Evolutionary conservation across 768 basidiomycete species (phyloP), one percentile per base, ranked within the genome.

Genomic region (Hericium rajendrae): DNA sequence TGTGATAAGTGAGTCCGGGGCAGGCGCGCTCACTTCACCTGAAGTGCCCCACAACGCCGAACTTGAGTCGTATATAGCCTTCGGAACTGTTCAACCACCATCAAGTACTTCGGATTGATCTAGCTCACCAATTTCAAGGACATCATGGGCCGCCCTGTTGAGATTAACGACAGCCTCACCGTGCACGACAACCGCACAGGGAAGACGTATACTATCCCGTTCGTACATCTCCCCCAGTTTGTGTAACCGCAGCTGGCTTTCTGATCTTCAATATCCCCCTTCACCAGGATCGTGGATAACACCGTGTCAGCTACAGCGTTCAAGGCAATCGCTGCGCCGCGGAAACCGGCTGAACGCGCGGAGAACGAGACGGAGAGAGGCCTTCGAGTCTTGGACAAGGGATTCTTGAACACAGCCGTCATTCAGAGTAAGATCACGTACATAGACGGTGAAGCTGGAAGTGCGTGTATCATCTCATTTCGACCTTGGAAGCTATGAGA

Each of bases 321-420:
- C 79, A 92, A 91, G 74, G 71, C 70, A 38, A 83, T 94, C 63
- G 77, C 77, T 38, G 85, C 90, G 0, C 73, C 82, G 1, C 64
- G 70, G 38, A 76, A 76, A 39, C 69, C 76, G 28, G 80, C 78
- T 1, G 88, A 90, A 68, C 76, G 85, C 37, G 80, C 81, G 58
- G 90, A 93, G 77, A 85, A 91, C 69, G 88, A 91, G 72, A 85
- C 88, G 0, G 79, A 85, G 70, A 88, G 84, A 59, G 91, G 91
- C 0, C 73, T 94, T 20, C 82, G 90, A 37, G 82, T 93, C 16
- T 72, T 81, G 24, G 90, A 92, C 73, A 83, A 81, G 70, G 90
- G 88, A 13, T 93, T 88, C 70, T 67, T 91, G 68, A 91, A 91
- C 61, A 91, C 89, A 6, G 88, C 88, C 49, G 87, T 91, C 54